Base-by-base conservation (phyloP, 2,329 filamentous ascomycete genomes). In the Dryadomyces quercus-mongolicae region DNA sequence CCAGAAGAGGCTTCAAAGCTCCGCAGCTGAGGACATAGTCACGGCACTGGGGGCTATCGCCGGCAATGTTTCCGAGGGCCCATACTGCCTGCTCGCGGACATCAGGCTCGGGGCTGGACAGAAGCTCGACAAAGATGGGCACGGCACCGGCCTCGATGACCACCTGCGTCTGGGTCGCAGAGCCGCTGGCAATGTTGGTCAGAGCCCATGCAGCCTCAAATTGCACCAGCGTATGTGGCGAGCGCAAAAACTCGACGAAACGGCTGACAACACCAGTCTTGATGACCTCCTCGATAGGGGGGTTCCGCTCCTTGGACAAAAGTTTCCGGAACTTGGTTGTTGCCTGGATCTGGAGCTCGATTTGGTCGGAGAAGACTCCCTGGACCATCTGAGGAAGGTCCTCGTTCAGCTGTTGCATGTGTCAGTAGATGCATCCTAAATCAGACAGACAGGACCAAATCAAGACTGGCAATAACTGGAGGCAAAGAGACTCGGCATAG, bases 311-410 rank as follows among this genome's bases (percentile, higher is more conserved):
- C 76, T 98, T 98, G 62, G 90, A 96, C 31, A 98, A 78, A 45
- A 98, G 81, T 79, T 98, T 98, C 69, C 93, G 81, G 79, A 98
- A 98, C 72, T 95, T 96, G 63, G 93, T 98, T 31, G 93, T 98
- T 56, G 92, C 90, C 73, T 92, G 85, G 64, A 98, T 98, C 74
- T 98, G 93, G 63, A 87, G 81, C 68, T 98, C 93, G 72, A 98
- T 96, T 73, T 97, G 90, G 61, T 98, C 92, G 60, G 93, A 98
- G 75, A 98, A 97, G 66, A 98, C 93, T 59, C 93, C 93, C 67
- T 86, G 80, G 59, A 97, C 93, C 93, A 98, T 98, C 74, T 93
- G 85, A 64, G 93, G 93, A 63, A 98, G 89, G 69, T 98, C 93
- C 73, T 96, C 91, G 69, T 93, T 95, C 69, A 98, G 79, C 93